Conservation (phyloP, 1,284 basidiomycete genomes). For the Ceratorhiza oryzae-sativae region DNA sequence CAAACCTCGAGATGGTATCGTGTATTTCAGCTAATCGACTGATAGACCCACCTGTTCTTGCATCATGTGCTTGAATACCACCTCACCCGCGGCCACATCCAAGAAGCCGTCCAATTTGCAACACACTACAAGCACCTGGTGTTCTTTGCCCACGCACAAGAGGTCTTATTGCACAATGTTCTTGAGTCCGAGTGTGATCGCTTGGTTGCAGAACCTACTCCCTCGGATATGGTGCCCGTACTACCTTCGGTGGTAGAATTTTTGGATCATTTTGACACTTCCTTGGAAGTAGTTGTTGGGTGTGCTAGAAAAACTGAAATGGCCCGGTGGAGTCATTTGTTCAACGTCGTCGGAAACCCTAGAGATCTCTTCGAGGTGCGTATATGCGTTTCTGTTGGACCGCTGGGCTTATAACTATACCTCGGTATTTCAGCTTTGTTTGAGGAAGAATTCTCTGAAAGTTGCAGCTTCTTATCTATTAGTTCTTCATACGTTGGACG, state of each 20-base stretch:
- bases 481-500: constrained; percentile 92
- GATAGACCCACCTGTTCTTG: constrained; percentile 90
- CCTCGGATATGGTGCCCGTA: constrained; percentile 53
- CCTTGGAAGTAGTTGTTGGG: constrained; percentile 91
- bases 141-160: constrained; percentile 93
- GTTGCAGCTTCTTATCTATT: constrained; percentile 94
- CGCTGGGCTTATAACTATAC: constrained; percentile 13
- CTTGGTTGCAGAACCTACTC: constrained; percentile 46
- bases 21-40: not conserved
- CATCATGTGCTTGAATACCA: constrained; percentile 91
- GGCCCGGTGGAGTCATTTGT: constrained; percentile 87
- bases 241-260: constrained; percentile 85
- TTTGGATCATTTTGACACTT: constrained; percentile 90
- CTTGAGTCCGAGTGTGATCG: constrained; percentile 84
- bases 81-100: constrained; percentile 72
- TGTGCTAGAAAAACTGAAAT: constrained; percentile 98
- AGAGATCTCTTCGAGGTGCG: constrained; percentile 86
- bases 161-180: constrained; percentile 92
- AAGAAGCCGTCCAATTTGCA: constrained; percentile 86
- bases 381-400: constrained; percentile 12
- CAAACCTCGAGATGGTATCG: not conserved
- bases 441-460: constrained; percentile 76
- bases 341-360: constrained; percentile 89
- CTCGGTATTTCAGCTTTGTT: constrained; percentile 67
- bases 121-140: constrained; percentile 86